Base-by-base conservation (phyloP, 345 rosid genomes). In the Citrus trifoliata region DNA sequence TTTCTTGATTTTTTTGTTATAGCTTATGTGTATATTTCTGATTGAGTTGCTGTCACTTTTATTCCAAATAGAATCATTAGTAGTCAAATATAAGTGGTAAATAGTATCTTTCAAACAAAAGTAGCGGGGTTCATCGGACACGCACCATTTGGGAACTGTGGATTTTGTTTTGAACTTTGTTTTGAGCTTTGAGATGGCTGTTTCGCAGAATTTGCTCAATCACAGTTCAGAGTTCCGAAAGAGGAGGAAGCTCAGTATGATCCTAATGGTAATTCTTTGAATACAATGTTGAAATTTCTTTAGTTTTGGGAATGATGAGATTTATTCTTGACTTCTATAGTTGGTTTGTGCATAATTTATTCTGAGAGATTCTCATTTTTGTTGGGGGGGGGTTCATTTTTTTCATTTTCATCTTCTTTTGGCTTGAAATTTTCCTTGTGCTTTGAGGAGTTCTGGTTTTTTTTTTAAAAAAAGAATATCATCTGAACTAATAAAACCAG, bases 251-350 rank as follows among this genome's bases (percentile, higher is more conserved):
- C 80, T 67, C 86, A 71, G 62, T 67, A 32, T 59, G 84, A 84
- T 86, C 82, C 79, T 58, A 78, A 51, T 72, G 90, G 92, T 88
- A 88, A 82, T 32, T 21, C 13, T 66, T 51, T 7, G 18, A 53
- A 1, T 76, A 51, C 12, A 22, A 4, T 53, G 46, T 56, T 12
- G 37, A 59, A 75, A 76, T 68, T 63, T 71, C 71, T 0, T 64
- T 18, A 13, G 24, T 9, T 56, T 63, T 28, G 25, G 28, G 63
- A 58, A 80, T 68, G 5, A 56, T 18, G 77, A 75, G 27, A 42
- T 67, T 8, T 22, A 12, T n/a, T 48, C 60, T 70, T 70, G 60
- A 48, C 4, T 13, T 72, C 46, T 42, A 27, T 42, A 2, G 63
- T 38, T 61, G 22, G 40, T 62, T 56, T 73, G 33, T 33, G 42